Evolutionary conservation across 2,329 filamentous ascomycete species (phyloP).

Genomic region (Aspergillus fructus): DNA sequence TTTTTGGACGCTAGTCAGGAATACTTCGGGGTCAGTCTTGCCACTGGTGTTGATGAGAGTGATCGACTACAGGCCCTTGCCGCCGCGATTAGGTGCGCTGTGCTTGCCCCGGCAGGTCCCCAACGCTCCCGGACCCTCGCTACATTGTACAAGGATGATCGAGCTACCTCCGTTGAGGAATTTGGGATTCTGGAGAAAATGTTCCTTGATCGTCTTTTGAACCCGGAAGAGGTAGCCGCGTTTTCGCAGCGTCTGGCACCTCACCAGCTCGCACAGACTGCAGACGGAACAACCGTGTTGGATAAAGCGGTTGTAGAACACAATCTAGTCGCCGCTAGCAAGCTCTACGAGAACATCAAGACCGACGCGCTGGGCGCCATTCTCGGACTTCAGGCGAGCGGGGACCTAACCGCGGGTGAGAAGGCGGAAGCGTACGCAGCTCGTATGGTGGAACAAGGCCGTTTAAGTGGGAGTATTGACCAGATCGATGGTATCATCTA

Average conservation of each 20-base stretch:
- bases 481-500: constrained; percentile 87
- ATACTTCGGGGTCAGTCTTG: constrained; percentile 85
- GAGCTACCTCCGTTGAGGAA: constrained; percentile 71
- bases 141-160: constrained; percentile 90
- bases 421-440: constrained; percentile 90
- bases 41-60: constrained; percentile 74
- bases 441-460: constrained; percentile 92
- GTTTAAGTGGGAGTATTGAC: constrained; percentile 84
- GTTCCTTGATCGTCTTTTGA: constrained; percentile 84
- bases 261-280: constrained; percentile 86
- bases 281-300: constrained; percentile 89
- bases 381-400: constrained; percentile 65
- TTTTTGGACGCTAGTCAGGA: constrained; percentile 85
- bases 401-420: constrained; percentile 54
- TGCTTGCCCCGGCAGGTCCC: constrained; percentile 88
- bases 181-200: constrained; percentile 95
- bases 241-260: constrained; percentile 79
- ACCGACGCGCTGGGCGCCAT: constrained; percentile 74
- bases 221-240: constrained; percentile 76
- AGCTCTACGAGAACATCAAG: constrained; percentile 73
- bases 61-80: constrained; percentile 82
- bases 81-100: constrained; percentile 86
- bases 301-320: constrained; percentile 94
- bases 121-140: constrained; percentile 75
- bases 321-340: constrained; percentile 83